Conservation (phyloP, 441 rosid genomes). For the Jatropha podagrica region DNA sequence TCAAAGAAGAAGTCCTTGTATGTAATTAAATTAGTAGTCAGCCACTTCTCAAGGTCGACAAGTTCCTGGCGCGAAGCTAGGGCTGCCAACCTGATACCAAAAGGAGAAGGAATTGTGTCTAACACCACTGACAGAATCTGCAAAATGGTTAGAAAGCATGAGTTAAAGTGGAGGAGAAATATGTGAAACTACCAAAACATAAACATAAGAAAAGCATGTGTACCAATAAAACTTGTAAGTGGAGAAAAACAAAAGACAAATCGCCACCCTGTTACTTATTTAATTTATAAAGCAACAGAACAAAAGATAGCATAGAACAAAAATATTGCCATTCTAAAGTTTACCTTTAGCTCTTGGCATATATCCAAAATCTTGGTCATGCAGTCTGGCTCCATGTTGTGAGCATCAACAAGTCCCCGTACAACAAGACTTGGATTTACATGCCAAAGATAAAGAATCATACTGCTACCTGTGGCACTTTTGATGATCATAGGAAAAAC, state of each 20-base stretch:
- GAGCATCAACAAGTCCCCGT: conserved; percentile 69
- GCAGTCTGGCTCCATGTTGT: conserved; percentile 55
- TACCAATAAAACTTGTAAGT: background rate
- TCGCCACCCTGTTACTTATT: background rate
- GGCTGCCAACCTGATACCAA: conserved; percentile 74
- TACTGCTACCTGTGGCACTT: conserved; percentile 47
- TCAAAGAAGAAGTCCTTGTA: conserved; percentile 77
- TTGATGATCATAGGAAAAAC: conserved; percentile 70
- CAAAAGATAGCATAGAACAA: background rate
- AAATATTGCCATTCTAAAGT: background rate
- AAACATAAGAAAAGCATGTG: background rate
- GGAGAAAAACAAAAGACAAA: background rate
- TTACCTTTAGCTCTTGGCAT: conserved; percentile 88
- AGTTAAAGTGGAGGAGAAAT: conserved; percentile 2
- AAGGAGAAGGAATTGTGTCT: conserved; percentile 74
- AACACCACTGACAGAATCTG: conserved; percentile 73
- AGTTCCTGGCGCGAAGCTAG: conserved; percentile 79
- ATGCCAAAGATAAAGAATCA: conserved; percentile 78
- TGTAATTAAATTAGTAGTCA: conserved; percentile 51
- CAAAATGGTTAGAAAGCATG: conserved; percentile 22
- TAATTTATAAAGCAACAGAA: background rate
- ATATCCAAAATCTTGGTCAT: conserved; percentile 63
- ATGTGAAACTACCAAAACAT: background rate
- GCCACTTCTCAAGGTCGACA: conserved; percentile 89
- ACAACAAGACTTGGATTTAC: conserved; percentile 68